Evolutionary conservation across 352 stramenopile genomes (phyloP).

Genomic region (Pythium apleroticum): DNA sequence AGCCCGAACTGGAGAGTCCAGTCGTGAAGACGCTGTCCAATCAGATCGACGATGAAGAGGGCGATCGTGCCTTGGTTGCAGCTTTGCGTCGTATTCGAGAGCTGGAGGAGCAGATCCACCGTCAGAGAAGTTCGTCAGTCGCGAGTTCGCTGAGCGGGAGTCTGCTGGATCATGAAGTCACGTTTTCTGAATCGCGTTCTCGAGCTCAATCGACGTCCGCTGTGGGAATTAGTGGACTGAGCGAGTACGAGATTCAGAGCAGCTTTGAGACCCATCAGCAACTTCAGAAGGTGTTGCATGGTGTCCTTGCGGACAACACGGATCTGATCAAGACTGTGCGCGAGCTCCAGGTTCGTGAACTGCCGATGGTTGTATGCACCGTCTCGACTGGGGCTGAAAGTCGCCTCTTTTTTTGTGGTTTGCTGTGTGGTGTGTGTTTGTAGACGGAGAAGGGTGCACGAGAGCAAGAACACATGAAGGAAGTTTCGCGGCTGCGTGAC

Average conservation of each 20-base stretch:
- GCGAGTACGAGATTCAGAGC: conserved; percentile 17
- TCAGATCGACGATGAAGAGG: conserved; percentile 15
- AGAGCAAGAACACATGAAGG: conserved; percentile 31
- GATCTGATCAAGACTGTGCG: conserved; percentile 63
- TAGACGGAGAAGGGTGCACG: conserved; percentile 24
- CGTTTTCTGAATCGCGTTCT: conserved; percentile 11
- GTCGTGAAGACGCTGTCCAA: background rate
- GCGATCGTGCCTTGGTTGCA: conserved; percentile 9
- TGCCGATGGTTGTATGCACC: background rate
- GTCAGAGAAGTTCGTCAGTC: conserved; percentile 12
- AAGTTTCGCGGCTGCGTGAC: conserved; percentile 42
- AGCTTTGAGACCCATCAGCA: conserved; percentile 26
- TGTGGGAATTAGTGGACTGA: conserved; percentile 6
- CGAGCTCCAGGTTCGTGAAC: conserved; percentile 51
- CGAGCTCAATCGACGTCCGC: conserved; percentile 19
- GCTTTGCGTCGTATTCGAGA: conserved; percentile 24
- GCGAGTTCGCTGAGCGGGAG: conserved; percentile 20
- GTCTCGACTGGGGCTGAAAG: background rate
- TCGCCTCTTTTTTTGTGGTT: conserved; percentile 5
- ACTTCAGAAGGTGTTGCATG: conserved; percentile 51
- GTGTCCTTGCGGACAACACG: conserved; percentile 53
- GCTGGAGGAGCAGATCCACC: conserved; percentile 24
- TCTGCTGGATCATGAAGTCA: conserved; percentile 9
- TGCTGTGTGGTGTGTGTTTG: conserved; percentile 23
- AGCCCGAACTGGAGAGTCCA: background rate